Evolutionary conservation across 371 early-diverging fungal genomes (phyloP), one percentile per base, ranked within the genome.

Genomic region (Rhizopus delemar): DNA sequence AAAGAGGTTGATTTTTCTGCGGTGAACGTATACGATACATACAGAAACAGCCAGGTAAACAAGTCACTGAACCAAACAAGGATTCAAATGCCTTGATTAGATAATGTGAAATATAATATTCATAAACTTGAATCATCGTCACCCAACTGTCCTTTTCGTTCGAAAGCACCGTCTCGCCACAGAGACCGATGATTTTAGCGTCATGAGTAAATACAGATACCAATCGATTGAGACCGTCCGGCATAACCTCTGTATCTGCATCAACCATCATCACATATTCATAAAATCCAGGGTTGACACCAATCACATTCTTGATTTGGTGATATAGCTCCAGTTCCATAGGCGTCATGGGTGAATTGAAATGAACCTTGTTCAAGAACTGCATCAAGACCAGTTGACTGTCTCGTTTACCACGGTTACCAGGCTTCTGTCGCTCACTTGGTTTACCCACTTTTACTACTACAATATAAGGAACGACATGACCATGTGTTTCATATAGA

Each of bases 31-130:
- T 77, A 38, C 96, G 85, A 71, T 96, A 97, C 92, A 93, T 92
- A 58, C 86, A 92, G 82, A 94, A 94, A 69, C 93, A 96, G 6
- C 96, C 94, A 2, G 94, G 93, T 32, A 95, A 68, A 84, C 93
- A 97, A 53, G 95, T 97, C 8, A 93, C 92, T 33, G 87, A 85
- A 8, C 90, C 90, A 77, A 93, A 93, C 35, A 93, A 71, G 28
- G 86, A 85, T 63, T 92, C 93, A 72, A 98, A 98, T 3, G 92
- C 91, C 75, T 97, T 97, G 56, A 85, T 88, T 49, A 95, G 82
- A 68, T 97, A 96, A 70, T 98, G 98, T 12, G 91, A 91, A 49
- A 96, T 95, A 45, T 76, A 81, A 33, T 80, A 93, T 73, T 93
- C 73, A 68, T 90, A 84, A 51, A 80, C 90, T 68, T 91, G 96